Percentiles rank a stretch among this genome's conserved stretches.
phyloP scores from a whole-genome alignment of 805 yeast genomes.

The Pichia deserticola region DNA sequence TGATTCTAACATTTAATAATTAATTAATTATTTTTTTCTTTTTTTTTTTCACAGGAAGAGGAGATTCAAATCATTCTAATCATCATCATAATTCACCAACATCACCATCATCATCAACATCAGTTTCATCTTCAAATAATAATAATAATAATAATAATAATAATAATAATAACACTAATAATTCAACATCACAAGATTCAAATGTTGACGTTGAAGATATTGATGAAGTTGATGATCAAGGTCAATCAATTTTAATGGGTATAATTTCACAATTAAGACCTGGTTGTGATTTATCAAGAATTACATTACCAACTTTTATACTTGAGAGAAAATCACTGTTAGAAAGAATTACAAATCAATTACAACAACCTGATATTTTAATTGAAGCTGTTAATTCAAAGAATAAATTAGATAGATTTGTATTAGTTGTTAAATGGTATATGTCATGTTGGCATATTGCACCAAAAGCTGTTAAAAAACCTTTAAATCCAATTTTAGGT shows the following conservation, averaged over 20 bases:
- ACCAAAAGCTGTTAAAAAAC: slow-evolving; percentile 97
- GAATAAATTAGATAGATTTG: slow-evolving; percentile 62
- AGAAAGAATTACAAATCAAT: slow-evolving; percentile 86
- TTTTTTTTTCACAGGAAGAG: slow-evolving; percentile 2
- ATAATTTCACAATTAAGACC: slow-evolving; percentile 89
- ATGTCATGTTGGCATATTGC: slow-evolving; percentile 97
- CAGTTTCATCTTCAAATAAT: no score
- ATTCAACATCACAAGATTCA: neutral
- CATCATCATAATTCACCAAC: neutral
- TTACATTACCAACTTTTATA: slow-evolving; percentile 92
- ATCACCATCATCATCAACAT: neutral
- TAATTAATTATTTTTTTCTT: neutral
- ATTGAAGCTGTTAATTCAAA: slow-evolving; percentile 55
- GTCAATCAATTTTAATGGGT: slow-evolving; percentile 78
- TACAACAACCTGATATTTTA: slow-evolving; percentile 71
- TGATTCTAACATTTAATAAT: no score
- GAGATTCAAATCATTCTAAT: neutral
- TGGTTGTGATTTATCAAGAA: slow-evolving; percentile 82
- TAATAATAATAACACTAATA: neutral
- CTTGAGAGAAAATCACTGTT: slow-evolving; percentile 93
- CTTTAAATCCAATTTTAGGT: slow-evolving; percentile 90
- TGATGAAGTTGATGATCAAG: slow-evolving; percentile 88
- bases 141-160: neutral
- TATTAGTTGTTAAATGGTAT: slow-evolving; percentile 79
- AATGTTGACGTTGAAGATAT: slow-evolving; percentile 54